Percentiles rank a stretch among this genome's conserved stretches.
Evolutionary conservation across 169 alveolate genomes (phyloP).

Genomic region (Plasmodium malariae): DNA sequence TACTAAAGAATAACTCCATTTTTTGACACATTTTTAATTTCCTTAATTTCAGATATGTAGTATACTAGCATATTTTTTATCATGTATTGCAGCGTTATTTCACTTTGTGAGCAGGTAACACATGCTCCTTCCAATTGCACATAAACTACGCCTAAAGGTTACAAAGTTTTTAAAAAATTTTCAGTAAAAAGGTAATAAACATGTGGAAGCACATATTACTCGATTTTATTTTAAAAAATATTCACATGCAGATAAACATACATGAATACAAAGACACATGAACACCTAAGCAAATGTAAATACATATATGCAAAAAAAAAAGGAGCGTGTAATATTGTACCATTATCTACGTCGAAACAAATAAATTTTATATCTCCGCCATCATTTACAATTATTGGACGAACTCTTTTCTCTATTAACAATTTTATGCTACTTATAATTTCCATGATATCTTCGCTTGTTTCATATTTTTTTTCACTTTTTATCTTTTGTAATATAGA

Average conservation of each 20-base stretch:
- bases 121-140: constrained; percentile 87
- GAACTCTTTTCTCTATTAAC: constrained; percentile 83
- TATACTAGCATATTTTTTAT: constrained; percentile 86
- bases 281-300: background rate
- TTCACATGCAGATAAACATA: background rate
- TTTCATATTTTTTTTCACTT: constrained; percentile 54
- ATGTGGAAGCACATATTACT: background rate
- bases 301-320: background rate
- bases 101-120: constrained; percentile 86
- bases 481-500: constrained; percentile 69
- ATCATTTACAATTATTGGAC: constrained; percentile 85
- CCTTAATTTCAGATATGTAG: constrained; percentile 84
- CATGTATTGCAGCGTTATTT: constrained; percentile 85
- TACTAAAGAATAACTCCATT: constrained; percentile 56
- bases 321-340: constrained; percentile 49
- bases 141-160: constrained; percentile 80
- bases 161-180: background rate
- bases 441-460: constrained; percentile 77
- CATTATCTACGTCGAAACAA: constrained; percentile 82
- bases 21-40: constrained; percentile 73
- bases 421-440: constrained; percentile 83
- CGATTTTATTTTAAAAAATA: too few relatives aligned
- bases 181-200: background rate
- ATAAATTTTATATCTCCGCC: constrained; percentile 86
- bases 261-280: background rate